Conservation (phyloP, 2,329 filamentous ascomycete genomes). For the Diaporthe amygdali region DNA sequence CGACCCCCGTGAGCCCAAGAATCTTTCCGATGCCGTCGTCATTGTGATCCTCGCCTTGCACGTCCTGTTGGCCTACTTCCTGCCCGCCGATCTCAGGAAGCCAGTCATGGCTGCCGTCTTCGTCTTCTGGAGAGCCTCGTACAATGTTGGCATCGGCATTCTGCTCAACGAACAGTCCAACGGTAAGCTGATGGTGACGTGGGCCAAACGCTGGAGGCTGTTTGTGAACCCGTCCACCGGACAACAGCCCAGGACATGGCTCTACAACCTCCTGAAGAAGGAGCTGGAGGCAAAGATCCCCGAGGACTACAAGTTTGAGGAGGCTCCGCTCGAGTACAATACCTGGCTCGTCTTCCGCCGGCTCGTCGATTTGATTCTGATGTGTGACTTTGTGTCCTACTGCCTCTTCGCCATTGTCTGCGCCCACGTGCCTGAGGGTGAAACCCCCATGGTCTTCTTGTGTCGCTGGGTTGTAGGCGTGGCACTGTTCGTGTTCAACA, state of each 20-base stretch:
- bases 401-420: conserved; percentile 94
- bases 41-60: conserved; percentile 78
- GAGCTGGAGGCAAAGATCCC: conserved; percentile 96
- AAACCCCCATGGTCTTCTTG: conserved; percentile 70
- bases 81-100: conserved; percentile 73
- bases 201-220: conserved; percentile 84
- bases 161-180: conserved; percentile 90
- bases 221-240: conserved; percentile 86
- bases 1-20: conserved; percentile 94
- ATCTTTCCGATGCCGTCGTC: conserved; percentile 83
- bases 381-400: conserved; percentile 99
- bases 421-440: conserved; percentile 74
- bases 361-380: conserved; percentile 93
- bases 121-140: conserved; percentile 88
- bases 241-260: conserved; percentile 79
- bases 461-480: conserved; percentile 82
- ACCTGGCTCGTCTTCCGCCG: conserved; percentile 97
- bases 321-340: conserved; percentile 96
- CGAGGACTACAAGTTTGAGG: conserved; percentile 90
- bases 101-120: conserved; percentile 84
- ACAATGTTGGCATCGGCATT: conserved; percentile 93
- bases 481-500: conserved; percentile 85
- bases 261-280: conserved; percentile 83
- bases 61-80: conserved; percentile 73
- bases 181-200: conserved; percentile 82